A percentile compares a stretch with the other conserved stretches of the same genome.
These are phyloP conservation scores for Domatiomyces catenatus DNA, from an alignment of 2,329 filamentous ascomycete species.

Conservation along the genomic window DNA sequence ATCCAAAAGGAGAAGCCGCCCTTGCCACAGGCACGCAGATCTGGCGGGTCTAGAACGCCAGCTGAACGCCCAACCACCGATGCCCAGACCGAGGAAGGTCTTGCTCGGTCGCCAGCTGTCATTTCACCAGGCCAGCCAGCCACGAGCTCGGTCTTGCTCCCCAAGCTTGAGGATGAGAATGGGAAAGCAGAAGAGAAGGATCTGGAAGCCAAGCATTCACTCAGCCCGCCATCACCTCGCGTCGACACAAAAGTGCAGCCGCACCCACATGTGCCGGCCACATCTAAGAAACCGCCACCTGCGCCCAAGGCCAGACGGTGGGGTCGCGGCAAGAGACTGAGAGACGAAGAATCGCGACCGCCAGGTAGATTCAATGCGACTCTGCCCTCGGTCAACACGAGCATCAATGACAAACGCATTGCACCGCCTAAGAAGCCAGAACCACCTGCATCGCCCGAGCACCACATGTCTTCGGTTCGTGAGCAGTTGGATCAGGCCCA, in stretches of 20 bases:
- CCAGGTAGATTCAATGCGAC: conserved; percentile 15
- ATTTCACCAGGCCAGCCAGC: conserved; percentile 3
- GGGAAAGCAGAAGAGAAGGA: neutral
- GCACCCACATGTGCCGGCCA: conserved; percentile 3
- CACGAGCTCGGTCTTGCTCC: neutral
- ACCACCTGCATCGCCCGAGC: neutral
- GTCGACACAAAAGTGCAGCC: neutral
- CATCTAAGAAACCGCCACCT: conserved; percentile 16
- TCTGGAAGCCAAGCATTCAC: neutral
- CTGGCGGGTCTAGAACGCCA: conserved; percentile 11
- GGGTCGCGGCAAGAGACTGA: conserved; percentile 23
- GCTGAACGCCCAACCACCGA: conserved; percentile 6
- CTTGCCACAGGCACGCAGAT: conserved; percentile 19
- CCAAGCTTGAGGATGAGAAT: neutral
- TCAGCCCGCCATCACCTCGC: neutral
- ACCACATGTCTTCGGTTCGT: conserved; percentile 10
- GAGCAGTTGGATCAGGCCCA: conserved; percentile 14
- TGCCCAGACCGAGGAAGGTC: conserved; percentile 5
- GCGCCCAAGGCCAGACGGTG: conserved; percentile 28
- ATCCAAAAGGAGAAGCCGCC: conserved; percentile 17
- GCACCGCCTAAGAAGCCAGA: conserved; percentile 4
- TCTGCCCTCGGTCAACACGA: conserved; percentile 14
- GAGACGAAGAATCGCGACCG: conserved; percentile 19
- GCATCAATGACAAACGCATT: conserved; percentile 2
- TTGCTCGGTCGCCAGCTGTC: neutral